Base-by-base conservation (phyloP, 1,139 yeast species). In the Pichia sp. region DNA sequence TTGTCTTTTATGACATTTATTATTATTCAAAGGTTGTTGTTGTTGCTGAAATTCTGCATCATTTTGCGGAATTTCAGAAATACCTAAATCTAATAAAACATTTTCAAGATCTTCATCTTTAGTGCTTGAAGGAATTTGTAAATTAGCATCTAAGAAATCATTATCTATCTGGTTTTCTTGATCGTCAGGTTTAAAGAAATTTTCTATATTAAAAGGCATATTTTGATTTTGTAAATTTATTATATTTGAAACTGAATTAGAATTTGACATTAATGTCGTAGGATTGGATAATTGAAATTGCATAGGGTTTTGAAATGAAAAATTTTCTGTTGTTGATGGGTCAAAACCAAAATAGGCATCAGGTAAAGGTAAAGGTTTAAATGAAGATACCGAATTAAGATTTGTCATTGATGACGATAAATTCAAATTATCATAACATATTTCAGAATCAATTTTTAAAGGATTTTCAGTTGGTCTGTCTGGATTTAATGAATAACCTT, bases 81-180 rank as follows among this genome's bases (percentile, higher is more conserved):
- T 79, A 52, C 77, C 81, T 49, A 76, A 65, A 52, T 75, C 80
- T n/a, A 57, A 51, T 23, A 61, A 48, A 16, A 57, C 56, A 4
- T 54, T 51, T 43, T 58, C 63, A n/a, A 60, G 41, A 44, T 59
- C 61, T 3, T 50, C 55, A 9, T 50, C 49, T 12, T 47, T 43
- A 6, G 40, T 3, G 11, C n/a, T 28, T 12, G 16, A 16, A 16
- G 16, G 16, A 16, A 16, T 16, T 16, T 16, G 16, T 16, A 41
- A 24, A 26, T 48, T 49, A 22, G 49, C 40, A 16, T 46, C 48
- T 22, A 53, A 16, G 16, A 43, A 37, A 33, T 48, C 48, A 37
- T 39, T 43, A 31, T 52, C 51, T 22, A 44, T 26, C n/a, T 29
- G 16, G 26, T 30, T 28, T 25, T 36, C 42, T n/a, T 41, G 27